These are phyloP conservation scores for Venturia nashicola DNA, from an alignment of 2,329 filamentous ascomycete species.

Conservation along the genomic window DNA sequence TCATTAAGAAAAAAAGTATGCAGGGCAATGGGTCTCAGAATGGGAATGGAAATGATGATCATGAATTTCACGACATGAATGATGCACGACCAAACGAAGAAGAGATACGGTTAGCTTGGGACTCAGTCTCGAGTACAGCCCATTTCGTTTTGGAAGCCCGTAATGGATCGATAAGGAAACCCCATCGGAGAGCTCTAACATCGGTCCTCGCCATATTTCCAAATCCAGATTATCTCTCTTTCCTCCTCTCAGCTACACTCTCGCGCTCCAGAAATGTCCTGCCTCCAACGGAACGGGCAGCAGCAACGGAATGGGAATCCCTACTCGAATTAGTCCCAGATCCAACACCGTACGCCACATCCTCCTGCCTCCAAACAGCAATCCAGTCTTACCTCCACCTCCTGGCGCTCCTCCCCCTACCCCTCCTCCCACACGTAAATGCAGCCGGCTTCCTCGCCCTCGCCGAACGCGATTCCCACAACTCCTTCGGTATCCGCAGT, in stretches of 20 bases:
- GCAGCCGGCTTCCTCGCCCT: constrained; percentile 22
- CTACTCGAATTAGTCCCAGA: constrained; percentile 29
- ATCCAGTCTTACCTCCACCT: constrained; percentile 31
- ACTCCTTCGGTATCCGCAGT: constrained; percentile 34
- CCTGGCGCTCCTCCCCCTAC: constrained; percentile 24
- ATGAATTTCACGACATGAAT: background rate
- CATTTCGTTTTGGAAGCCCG: constrained; percentile 7
- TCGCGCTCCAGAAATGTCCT: background rate
- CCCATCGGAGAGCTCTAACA: constrained; percentile 11
- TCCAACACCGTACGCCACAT: constrained; percentile 18
- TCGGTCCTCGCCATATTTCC: constrained; percentile 7
- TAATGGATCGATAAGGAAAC: constrained; percentile 8
- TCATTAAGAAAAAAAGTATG: constrained; percentile 13
- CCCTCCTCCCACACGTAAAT: constrained; percentile 23
- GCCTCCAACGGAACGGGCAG: background rate
- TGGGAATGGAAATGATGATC: background rate
- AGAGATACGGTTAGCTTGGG: constrained; percentile 16
- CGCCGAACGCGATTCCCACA: constrained; percentile 30
- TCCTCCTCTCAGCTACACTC: constrained; percentile 29
- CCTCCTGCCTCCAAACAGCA: constrained; percentile 26
- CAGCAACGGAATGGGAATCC: constrained; percentile 16
- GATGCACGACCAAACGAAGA: constrained; percentile 8
- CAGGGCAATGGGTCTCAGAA: background rate
- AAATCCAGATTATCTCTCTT: constrained; percentile 29
- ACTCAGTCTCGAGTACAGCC: constrained; percentile 13